Evolutionary conservation across 2,329 filamentous ascomycete genomes (phyloP).

Genomic region (Penicillium sp.): DNA sequence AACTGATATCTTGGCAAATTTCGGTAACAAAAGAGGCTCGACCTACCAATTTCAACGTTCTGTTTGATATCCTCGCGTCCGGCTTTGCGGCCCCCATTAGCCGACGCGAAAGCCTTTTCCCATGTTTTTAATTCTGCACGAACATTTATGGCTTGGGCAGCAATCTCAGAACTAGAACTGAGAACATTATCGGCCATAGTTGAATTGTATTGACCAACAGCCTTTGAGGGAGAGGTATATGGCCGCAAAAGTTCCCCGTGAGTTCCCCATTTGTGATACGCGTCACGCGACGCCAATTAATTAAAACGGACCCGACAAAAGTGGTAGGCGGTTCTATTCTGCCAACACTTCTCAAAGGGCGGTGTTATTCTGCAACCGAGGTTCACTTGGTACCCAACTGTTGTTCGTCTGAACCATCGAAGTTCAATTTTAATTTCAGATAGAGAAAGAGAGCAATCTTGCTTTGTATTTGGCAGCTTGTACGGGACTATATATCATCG

Average conservation of each 20-base stretch:
- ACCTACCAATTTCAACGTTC: conserved; percentile 44
- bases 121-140: conserved; percentile 49
- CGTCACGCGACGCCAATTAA: conserved; percentile 28
- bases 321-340: neutral
- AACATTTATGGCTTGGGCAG: conserved; percentile 32
- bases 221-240: conserved; percentile 1
- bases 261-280: conserved; percentile 1
- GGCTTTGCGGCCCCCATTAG: conserved; percentile 47
- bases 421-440: too few species aligned
- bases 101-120: conserved; percentile 47
- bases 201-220: conserved; percentile 17
- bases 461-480: too few species aligned
- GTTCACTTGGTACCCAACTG: neutral
- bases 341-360: too few species aligned
- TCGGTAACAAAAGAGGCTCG: neutral
- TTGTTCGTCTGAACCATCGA: too few species aligned
- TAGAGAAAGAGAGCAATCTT: too few species aligned
- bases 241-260: neutral
- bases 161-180: conserved; percentile 27
- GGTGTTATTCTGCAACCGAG: neutral
- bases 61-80: conserved; percentile 50
- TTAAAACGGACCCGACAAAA: conserved; percentile 18
- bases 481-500: too few species aligned
- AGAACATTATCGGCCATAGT: conserved; percentile 29
- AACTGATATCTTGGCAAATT: neutral